These are phyloP conservation scores for Perkinsus marinus DNA, from an alignment of 169 alveolate genomes.

Conservation along the genomic window DNA sequence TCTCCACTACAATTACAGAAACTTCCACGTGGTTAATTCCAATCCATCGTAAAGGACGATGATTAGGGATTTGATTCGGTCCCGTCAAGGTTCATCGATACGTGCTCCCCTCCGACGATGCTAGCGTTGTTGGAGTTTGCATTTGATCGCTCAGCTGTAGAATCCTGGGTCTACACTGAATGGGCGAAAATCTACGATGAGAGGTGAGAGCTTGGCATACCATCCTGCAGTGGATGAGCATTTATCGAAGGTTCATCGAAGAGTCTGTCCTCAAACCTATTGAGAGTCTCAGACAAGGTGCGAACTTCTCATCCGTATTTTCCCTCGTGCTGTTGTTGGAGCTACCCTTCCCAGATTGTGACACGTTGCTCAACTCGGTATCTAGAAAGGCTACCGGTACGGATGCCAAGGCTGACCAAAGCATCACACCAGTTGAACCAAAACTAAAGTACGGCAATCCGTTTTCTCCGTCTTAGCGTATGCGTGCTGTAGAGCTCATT, in stretches of 20 bases:
- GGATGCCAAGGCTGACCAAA: not conserved
- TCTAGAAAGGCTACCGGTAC: not conserved
- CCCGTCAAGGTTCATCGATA: not conserved
- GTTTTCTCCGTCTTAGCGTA: not conserved
- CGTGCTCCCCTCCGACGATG: not conserved
- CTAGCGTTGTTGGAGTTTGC: not conserved
- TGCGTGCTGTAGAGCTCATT: no score
- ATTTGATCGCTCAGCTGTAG: not conserved
- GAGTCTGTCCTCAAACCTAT: not conserved
- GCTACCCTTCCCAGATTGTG: not conserved
- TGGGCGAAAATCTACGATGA: not conserved
- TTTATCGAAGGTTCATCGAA: not conserved
- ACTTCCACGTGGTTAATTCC: no score
- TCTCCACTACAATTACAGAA: no score
- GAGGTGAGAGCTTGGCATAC: not conserved
- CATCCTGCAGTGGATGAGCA: not conserved
- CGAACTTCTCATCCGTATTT: not conserved
- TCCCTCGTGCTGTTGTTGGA: not conserved
- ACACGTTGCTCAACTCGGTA: not conserved
- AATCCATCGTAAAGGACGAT: no score
- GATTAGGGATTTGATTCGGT: no score
- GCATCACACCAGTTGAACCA: not conserved
- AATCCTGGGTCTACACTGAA: not conserved
- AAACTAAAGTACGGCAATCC: not conserved
- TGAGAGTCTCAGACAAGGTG: not conserved